These are phyloP conservation scores for Wickerhamomyces mucosus DNA, from an alignment of 805 yeast species.

Conservation along the genomic window DNA sequence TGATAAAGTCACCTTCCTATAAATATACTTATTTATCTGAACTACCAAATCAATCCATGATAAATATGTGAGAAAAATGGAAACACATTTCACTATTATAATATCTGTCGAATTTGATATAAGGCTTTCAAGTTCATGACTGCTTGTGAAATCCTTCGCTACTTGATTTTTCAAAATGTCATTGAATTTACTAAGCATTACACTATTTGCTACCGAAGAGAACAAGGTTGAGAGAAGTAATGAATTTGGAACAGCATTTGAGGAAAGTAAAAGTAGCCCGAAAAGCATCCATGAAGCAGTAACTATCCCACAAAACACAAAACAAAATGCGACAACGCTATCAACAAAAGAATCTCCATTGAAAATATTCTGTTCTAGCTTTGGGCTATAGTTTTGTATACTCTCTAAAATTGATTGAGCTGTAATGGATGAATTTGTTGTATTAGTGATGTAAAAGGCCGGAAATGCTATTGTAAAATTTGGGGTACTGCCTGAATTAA, in stretches of 20 bases:
- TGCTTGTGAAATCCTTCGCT: conserved; percentile 41
- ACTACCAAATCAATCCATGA: conserved; percentile 46
- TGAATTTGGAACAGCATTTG: conserved; percentile 46
- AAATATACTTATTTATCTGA: conserved; percentile 25
- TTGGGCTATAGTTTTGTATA: conserved; percentile 1
- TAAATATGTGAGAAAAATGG: conserved; percentile 36
- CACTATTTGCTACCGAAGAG: conserved; percentile 45
- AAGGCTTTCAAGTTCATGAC: conserved; percentile 27
- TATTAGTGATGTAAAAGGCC: conserved; percentile 39
- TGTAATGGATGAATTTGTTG: conserved; percentile 19
- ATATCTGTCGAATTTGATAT: conserved; percentile 30
- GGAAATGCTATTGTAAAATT: conserved; percentile 21
- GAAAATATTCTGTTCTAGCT: conserved; percentile 2
- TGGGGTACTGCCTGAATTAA: neutral
- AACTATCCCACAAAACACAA: conserved; percentile 44
- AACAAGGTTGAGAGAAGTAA: conserved; percentile 50
- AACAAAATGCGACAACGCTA: conserved; percentile 35
- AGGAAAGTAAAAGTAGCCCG: conserved; percentile 43
- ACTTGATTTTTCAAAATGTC: conserved; percentile 41
- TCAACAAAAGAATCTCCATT: conserved; percentile 26
- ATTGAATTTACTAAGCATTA: conserved; percentile 37
- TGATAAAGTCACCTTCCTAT: conserved; percentile 21
- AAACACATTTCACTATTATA: conserved; percentile 30
- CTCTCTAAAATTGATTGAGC: conserved; percentile 5
- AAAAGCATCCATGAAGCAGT: conserved; percentile 66